Conservation (phyloP, 305 asterid genomes). For the Striga hermonthica region DNA sequence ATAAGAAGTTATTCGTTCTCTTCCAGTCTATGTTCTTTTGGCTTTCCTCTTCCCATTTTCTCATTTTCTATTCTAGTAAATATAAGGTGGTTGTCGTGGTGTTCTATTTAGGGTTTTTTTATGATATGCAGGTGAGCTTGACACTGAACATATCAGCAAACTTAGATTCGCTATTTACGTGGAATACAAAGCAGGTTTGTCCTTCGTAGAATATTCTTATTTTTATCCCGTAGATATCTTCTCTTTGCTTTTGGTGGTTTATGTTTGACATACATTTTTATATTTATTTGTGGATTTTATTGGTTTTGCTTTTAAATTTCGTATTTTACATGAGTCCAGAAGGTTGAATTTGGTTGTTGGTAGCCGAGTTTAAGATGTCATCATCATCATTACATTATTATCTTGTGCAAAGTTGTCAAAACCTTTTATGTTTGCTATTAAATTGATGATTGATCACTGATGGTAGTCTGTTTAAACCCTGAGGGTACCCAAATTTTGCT, state of each 20-base stretch:
- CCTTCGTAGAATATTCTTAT: not conserved
- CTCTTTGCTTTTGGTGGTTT: slow-evolving; percentile 20
- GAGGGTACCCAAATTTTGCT: not conserved
- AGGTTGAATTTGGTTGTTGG: slow-evolving; percentile 11
- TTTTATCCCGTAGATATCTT: slow-evolving; percentile 7
- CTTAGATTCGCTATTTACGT: slow-evolving; percentile 79
- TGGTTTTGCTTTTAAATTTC: slow-evolving; percentile 23
- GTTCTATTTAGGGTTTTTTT: slow-evolving; percentile 23
- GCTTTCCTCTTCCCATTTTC: slow-evolving; percentile 14
- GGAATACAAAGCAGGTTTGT: slow-evolving; percentile 95
- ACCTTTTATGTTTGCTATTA: slow-evolving; percentile 3
- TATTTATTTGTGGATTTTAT: slow-evolving; percentile 12
- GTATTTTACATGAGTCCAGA: not conserved
- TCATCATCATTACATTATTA: not conserved
- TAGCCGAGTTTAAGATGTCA: slow-evolving; percentile 3
- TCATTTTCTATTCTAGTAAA: not conserved
- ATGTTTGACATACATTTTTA: not conserved
- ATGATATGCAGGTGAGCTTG: slow-evolving; percentile 77
- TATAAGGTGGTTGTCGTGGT: slow-evolving; percentile 19
- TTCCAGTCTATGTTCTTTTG: not conserved
- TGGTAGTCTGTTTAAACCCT: slow-evolving; percentile 5
- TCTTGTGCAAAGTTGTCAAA: slow-evolving; percentile 2
- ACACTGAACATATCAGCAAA: slow-evolving; percentile 86
- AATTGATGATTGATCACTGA: not conserved
- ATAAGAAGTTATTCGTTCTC: slow-evolving; percentile 11